Conservation (phyloP, 352 stramenopile genomes). For the Nothophytophthora sp. region DNA sequence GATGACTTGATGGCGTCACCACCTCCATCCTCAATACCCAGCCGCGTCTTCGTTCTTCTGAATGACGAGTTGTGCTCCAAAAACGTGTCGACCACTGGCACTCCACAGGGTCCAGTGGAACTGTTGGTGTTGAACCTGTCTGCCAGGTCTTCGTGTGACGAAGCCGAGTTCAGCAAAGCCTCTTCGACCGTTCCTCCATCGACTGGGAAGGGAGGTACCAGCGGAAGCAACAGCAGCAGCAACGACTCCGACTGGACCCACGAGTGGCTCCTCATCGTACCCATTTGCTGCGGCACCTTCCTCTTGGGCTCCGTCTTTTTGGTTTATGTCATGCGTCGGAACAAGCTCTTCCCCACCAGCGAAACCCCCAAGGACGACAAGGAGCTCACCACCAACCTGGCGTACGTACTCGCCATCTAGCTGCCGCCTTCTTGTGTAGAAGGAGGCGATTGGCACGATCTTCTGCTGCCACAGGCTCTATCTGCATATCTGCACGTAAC, state of each 20-base stretch:
- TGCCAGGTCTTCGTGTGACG: conserved; percentile 17
- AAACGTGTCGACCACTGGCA: conserved; percentile 13
- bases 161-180: conserved; percentile 8
- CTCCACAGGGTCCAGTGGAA: background rate
- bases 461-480: no score
- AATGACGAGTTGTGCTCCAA: conserved; percentile 22
- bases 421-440: no score
- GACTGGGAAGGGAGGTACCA: no score
- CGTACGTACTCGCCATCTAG: conserved; percentile 9
- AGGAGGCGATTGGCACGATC: no score
- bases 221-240: background rate
- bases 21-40: conserved; percentile 6
- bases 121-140: conserved; percentile 21
- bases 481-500: background rate
- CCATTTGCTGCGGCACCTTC: conserved; percentile 47
- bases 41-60: conserved; percentile 34
- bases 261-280: conserved; percentile 33
- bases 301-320: conserved; percentile 38
- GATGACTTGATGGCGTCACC: conserved; percentile 4
- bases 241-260: conserved; percentile 11
- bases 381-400: conserved; percentile 49
- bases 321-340: conserved; percentile 43
- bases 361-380: conserved; percentile 51
- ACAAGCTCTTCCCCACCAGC: conserved; percentile 30
- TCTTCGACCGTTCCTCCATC: conserved; percentile 3